Evolutionary conservation across 2,329 filamentous ascomycete genomes (phyloP).

Genomic region (Pseudogymnoascus sp.): DNA sequence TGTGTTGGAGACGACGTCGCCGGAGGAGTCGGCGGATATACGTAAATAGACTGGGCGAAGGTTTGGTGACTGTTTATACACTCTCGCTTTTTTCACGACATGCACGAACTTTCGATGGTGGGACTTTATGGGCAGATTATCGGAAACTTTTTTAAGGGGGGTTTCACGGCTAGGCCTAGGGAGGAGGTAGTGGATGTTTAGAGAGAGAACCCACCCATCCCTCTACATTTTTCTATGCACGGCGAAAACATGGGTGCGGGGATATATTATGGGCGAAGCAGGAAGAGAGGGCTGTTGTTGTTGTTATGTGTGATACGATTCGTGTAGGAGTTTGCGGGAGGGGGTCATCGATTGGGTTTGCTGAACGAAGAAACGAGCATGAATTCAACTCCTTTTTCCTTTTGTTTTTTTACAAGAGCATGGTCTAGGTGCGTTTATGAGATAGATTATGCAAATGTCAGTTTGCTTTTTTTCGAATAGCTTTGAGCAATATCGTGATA

Average conservation of each 20-base stretch:
- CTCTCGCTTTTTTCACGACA: background rate
- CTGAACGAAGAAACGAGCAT: constrained; percentile 9
- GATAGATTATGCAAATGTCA: constrained; percentile 5
- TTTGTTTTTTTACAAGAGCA: background rate
- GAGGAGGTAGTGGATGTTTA: background rate
- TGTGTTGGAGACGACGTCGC: background rate
- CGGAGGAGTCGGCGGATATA: background rate
- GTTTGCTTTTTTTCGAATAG: background rate
- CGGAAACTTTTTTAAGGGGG: background rate
- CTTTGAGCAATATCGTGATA: background rate
- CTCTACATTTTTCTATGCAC: background rate
- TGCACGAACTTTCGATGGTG: background rate
- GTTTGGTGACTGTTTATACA: background rate
- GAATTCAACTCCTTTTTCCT: background rate
- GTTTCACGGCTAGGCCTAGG: too few species aligned
- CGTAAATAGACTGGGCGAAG: background rate
- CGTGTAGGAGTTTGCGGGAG: background rate
- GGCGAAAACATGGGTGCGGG: background rate
- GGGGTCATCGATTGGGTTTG: background rate
- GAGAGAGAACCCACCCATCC: background rate
- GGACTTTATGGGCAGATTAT: constrained; percentile 2
- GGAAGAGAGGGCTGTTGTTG: background rate
- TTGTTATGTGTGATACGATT: background rate
- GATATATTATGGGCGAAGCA: background rate
- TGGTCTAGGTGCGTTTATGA: background rate